Evolutionary conservation across 192 early-diverging fungal genomes (phyloP), one percentile per base, ranked within the genome.

Genomic region (Chytriomyces sp.): DNA sequence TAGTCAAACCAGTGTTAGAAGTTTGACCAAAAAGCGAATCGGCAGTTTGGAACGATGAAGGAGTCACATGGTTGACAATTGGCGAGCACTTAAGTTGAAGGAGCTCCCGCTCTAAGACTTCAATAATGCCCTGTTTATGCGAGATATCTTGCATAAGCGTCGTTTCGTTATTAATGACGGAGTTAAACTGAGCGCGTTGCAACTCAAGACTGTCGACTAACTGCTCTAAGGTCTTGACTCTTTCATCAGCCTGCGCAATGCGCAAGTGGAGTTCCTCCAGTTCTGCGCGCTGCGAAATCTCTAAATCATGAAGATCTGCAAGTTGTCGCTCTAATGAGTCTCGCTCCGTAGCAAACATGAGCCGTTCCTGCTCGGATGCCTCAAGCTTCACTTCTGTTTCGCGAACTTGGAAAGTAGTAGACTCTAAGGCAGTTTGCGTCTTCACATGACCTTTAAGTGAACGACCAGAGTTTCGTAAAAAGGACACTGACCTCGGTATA

Each of bases 111-210:
- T 70, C 68, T 28, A 70, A 36, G 38, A 10, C 14, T 39, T 57
- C 68, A 59, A 70, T 70, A 14, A 70, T n/a, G 6, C 31, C 12
- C 39, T 70, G 68, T 31, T 70, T 70, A 19, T 55, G 32, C 3
- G 68, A n/a, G 22, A 70, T 70, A 44, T 70, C 56, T 31, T 70
- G 55, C 19, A 70, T 38, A 32, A 70, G 39, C 22, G 54, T 26
- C 12, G 68, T 70, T 31, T 70, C 68, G 37, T 70, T 70, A 31
- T 70, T 58, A 37, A 70, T 70, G 25, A 70, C 68, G 5, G 53
- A 38, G 57, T 70, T 70, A 39, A 70, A 70, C 37, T 70, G 68
- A 26, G 56, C 54, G 1, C 68, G 53, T 40, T 70, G 68, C 5
- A 34, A 52, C 53, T 70, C 68, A 4, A 70, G 39, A 70, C 55